A percentile compares a stretch with the other conserved stretches of the same genome.
Evolutionary conservation across 306 rosid genomes (phyloP).

Genomic region (Corylus americana): DNA sequence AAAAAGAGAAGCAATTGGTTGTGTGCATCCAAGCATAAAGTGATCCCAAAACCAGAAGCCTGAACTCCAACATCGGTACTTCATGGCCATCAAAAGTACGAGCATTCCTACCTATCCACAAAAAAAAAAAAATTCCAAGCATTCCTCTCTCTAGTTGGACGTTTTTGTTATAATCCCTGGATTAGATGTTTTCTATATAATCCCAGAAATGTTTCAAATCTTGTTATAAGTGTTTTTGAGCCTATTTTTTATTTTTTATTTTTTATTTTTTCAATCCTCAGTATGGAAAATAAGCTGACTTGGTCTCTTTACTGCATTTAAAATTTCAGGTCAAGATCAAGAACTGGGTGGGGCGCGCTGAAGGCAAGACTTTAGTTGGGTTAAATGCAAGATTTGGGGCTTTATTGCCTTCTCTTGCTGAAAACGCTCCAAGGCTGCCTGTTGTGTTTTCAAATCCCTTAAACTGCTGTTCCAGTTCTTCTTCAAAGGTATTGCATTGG

Average conservation of each 20-base stretch:
- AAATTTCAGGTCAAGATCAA: constrained; percentile 62
- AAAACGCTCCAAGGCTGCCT: constrained; percentile 36
- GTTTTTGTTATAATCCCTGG: too few relatives aligned
- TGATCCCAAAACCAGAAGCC: background rate
- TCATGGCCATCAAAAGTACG: background rate
- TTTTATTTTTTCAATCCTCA: background rate
- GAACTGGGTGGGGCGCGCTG: constrained; percentile 60
- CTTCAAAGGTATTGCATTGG: constrained; percentile 49
- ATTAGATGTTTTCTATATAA: background rate
- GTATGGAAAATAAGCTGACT: background rate
- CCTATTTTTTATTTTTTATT: background rate
- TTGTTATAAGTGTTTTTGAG: background rate
- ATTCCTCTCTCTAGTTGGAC: too few relatives aligned
- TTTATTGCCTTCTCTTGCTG: constrained; percentile 44
- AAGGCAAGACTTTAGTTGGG: constrained; percentile 43
- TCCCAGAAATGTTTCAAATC: background rate
- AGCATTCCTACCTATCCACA: background rate
- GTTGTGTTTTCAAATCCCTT: constrained; percentile 55
- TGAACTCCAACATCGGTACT: background rate
- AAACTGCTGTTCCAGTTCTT: constrained; percentile 65
- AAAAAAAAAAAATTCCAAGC: too few relatives aligned
- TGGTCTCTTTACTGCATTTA: background rate
- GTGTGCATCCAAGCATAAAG: background rate
- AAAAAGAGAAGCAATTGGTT: background rate
- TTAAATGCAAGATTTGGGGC: constrained; percentile 76